phyloP scores from a whole-genome alignment of 2,329 filamentous ascomycete species.

The Colletotrichum brevisporum region DNA sequence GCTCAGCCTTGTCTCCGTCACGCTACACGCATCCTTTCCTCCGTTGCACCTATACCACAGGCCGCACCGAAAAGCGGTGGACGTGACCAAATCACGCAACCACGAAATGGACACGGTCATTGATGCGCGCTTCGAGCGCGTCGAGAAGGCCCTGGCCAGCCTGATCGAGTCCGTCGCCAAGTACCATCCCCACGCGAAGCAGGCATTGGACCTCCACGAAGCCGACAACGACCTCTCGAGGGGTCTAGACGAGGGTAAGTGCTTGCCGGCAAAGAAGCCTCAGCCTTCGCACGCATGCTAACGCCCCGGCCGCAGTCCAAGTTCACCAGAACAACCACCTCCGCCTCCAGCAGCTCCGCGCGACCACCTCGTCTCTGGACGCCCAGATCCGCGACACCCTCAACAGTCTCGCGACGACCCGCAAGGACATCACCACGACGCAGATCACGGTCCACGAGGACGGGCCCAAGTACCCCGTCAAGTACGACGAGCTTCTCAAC shows the following conservation, averaged over 20 bases:
- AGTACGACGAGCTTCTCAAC: constrained; percentile 80
- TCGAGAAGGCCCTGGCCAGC: constrained; percentile 76
- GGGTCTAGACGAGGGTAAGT: constrained; percentile 76
- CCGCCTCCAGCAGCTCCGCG: constrained; percentile 78
- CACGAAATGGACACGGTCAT: constrained; percentile 72
- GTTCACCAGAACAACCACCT: constrained; percentile 81
- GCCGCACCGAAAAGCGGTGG: neutral
- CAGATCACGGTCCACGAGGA: constrained; percentile 70
- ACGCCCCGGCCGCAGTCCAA: constrained; percentile 66
- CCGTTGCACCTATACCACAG: neutral
- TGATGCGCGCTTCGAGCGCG: constrained; percentile 73
- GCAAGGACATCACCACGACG: constrained; percentile 78
- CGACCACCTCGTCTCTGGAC: constrained; percentile 76
- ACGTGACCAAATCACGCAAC: neutral
- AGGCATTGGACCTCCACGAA: constrained; percentile 77
- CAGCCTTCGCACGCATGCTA: neutral
- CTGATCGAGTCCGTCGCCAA: constrained; percentile 86
- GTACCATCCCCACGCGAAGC: constrained; percentile 80
- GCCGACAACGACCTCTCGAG: constrained; percentile 78
- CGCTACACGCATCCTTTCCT: constrained; percentile 5
- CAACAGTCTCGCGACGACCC: constrained; percentile 77
- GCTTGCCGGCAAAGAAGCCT: neutral
- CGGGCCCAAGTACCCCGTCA: constrained; percentile 68
- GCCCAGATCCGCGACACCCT: constrained; percentile 80
- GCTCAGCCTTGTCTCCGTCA: constrained; percentile 34